Evolutionary conservation across 2,329 filamentous ascomycete genomes (phyloP).

Genomic region (Sporothrix humicola): DNA sequence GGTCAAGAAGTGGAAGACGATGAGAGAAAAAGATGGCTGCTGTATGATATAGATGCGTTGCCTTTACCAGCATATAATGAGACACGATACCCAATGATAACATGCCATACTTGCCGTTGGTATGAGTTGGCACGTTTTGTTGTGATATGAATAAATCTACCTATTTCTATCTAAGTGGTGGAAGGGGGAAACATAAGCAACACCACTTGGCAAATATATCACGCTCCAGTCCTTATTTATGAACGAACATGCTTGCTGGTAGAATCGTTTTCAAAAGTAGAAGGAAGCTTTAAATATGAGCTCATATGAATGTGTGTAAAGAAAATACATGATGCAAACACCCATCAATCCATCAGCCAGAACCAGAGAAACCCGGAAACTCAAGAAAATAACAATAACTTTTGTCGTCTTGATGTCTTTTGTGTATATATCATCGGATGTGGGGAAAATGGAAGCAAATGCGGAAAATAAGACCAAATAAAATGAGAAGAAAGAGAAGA

Average conservation of each 20-base stretch:
- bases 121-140: neutral
- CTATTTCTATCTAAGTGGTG: neutral
- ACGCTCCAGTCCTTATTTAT: too few relatives aligned
- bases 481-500: neutral
- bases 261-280: neutral
- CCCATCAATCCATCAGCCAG: too few relatives aligned
- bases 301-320: neutral
- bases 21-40: neutral
- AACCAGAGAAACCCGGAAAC: neutral
- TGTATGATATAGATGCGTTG: neutral
- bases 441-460: neutral
- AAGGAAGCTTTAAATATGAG: neutral
- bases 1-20: neutral
- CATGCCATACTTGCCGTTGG: too few relatives aligned
- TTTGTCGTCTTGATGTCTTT: constrained; percentile 24
- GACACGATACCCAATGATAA: constrained; percentile 16
- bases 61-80: neutral
- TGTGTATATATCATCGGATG: constrained; percentile 16
- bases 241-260: too few relatives aligned
- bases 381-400: neutral
- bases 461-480: neutral
- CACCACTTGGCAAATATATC: neutral
- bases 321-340: neutral
- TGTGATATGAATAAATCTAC: neutral
- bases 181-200: neutral